Percentiles rank a stretch among this genome's conserved stretches.
phyloP scores from a whole-genome alignment of 2,329 filamentous ascomycete genomes.

The Bisporella sp. region DNA sequence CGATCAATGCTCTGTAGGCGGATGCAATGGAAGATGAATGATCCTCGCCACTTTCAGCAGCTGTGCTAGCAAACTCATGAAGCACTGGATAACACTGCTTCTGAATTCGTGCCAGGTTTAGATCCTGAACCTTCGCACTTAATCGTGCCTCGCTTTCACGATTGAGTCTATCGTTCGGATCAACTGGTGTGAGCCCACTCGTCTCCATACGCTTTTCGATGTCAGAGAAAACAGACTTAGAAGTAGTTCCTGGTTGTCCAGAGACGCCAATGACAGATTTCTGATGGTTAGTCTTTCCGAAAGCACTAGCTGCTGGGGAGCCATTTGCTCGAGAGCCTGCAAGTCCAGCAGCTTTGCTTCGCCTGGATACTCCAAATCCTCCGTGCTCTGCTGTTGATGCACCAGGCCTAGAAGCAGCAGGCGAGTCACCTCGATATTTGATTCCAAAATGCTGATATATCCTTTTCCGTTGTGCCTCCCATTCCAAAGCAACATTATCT shows the following conservation, averaged over 20 bases:
- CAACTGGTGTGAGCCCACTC: conserved; percentile 35
- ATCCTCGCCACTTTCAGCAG: conserved; percentile 61
- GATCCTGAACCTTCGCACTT: conserved; percentile 67
- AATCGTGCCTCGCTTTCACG: conserved; percentile 82
- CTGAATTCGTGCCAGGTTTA: conserved; percentile 68
- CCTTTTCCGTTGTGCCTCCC: conserved; percentile 85
- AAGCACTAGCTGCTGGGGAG: conserved; percentile 44
- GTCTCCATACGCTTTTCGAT: conserved; percentile 51
- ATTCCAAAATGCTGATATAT: conserved; percentile 98
- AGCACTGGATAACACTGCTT: conserved; percentile 66
- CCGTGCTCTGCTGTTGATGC: conserved; percentile 36
- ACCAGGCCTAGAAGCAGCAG: conserved; percentile 8
- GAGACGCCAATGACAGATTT: conserved; percentile 84
- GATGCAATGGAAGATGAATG: conserved; percentile 70
- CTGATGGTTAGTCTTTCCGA: conserved; percentile 64
- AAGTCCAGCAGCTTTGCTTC: conserved; percentile 37
- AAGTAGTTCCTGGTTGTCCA: conserved; percentile 52
- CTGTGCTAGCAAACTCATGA: conserved; percentile 67
- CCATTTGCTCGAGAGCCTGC: conserved; percentile 22
- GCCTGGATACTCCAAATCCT: conserved; percentile 53
- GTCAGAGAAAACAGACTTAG: conserved; percentile 62
- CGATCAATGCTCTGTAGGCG: conserved; percentile 74
- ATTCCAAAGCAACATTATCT: conserved; percentile 90
- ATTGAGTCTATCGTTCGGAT: conserved; percentile 64
- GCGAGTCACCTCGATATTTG: conserved; percentile 46